Conservation (phyloP, 2,329 filamentous ascomycete genomes). For the Sporothrix schenckii region DNA sequence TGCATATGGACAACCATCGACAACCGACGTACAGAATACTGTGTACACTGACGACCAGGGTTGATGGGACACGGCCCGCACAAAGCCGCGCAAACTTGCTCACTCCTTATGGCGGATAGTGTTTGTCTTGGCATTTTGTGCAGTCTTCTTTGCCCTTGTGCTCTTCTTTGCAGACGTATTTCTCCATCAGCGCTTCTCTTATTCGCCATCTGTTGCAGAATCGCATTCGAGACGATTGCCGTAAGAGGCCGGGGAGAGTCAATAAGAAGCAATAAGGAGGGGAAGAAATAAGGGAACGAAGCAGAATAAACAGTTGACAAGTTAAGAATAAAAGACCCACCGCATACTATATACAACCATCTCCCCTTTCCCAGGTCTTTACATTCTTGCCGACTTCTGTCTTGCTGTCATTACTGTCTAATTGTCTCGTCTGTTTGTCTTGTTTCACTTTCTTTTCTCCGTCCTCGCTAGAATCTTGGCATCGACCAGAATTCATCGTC, state of each 20-base stretch:
- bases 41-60: background rate
- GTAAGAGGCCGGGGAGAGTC: background rate
- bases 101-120: background rate
- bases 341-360: constrained; percentile 15
- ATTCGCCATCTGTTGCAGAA: background rate
- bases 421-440: background rate
- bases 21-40: no score
- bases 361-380: constrained; percentile 3
- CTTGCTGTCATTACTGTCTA: background rate
- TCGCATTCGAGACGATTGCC: background rate
- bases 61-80: constrained; percentile 19
- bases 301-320: background rate
- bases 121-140: background rate
- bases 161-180: background rate
- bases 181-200: no score
- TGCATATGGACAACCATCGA: background rate
- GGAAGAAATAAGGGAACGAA: background rate
- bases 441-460: background rate
- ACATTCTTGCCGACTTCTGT: background rate
- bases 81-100: constrained; percentile 30
- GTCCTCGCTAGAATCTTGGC: background rate
- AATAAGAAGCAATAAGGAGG: background rate
- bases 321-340: background rate
- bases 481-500: background rate
- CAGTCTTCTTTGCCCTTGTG: background rate